Base-by-base conservation (phyloP, 805 yeast genomes). In the Cyberlindnera euphorbiiphila region DNA sequence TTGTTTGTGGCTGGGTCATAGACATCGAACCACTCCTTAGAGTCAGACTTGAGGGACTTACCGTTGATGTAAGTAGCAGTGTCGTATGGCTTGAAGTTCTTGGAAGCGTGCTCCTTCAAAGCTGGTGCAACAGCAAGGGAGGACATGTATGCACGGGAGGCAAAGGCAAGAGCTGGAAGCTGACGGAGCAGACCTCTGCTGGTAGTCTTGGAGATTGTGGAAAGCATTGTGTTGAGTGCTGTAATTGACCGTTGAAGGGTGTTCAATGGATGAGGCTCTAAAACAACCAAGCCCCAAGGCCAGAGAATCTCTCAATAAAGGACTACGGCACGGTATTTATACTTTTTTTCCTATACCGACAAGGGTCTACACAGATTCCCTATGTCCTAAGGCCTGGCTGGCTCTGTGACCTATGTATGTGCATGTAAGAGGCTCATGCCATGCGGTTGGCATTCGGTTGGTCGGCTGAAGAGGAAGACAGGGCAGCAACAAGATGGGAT, bases 1-100 rank as follows among this genome's bases (percentile, higher is more conserved):
- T 65, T 55, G 59, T 81, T 73, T 37, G 91, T 82, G 41, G 89
- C 84, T 16, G 91, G 91, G 57, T 82, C 91, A 57, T 70, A 77
- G 37, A 83, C 70, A 45, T 81, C 86, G 51, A 71, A 77, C 87
- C 87, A 74, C 44, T 68, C 66, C 11, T 62, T 50, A 7, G 84
- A 62, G 34, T 66, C 69, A 8, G 75, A 69, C 49, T 72, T 68
- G 48, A 71, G 53, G 34, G 71, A 57, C 53, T 71, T 40, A 51
- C 72, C 72, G 51, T 72, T 60, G 49, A 65, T 51, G 51, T 72
- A 74, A 28, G 71, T 59, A 21, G 78, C 74, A 9, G 78, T 72
- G 36, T 65, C 46, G 54, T 74, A 74, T 18, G 75, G 73, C 56
- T 67, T 66, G 23, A 62, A 60, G 15, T 56, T 57, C 20, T 53